Evolutionary conservation across 2,329 filamentous ascomycete genomes (phyloP).

Genomic region (Myriangium duriaei): DNA sequence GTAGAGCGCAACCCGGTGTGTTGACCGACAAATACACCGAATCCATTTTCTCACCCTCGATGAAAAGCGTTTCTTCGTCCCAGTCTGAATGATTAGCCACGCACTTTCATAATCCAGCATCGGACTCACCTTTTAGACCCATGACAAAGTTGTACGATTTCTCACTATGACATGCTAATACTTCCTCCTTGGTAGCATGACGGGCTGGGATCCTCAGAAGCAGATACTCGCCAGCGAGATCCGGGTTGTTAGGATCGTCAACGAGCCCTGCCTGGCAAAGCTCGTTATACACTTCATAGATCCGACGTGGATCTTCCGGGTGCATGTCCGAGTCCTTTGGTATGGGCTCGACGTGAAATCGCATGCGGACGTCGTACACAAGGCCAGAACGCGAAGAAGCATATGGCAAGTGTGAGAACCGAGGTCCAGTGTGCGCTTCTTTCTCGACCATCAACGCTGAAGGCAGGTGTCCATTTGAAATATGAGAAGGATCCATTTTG

Average conservation of each 20-base stretch:
- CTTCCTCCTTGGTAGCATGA: constrained; percentile 65
- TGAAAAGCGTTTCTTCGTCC: constrained; percentile 49
- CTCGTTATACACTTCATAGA: constrained; percentile 84
- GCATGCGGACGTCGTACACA: constrained; percentile 86
- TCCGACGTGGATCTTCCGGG: constrained; percentile 84
- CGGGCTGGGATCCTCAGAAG: constrained; percentile 63
- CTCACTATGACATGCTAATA: constrained; percentile 65
- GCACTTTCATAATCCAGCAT: background rate
- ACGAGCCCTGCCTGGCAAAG: constrained; percentile 73
- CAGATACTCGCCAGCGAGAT: constrained; percentile 39
- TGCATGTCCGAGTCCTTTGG: constrained; percentile 56
- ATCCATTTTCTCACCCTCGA: constrained; percentile 35
- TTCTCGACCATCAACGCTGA: constrained; percentile 1
- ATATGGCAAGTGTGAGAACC: constrained; percentile 26
- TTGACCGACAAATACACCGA: constrained; percentile 32
- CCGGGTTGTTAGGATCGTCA: constrained; percentile 43
- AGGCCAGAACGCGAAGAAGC: constrained; percentile 30
- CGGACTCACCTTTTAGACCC: constrained; percentile 6
- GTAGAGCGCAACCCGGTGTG: constrained; percentile 52
- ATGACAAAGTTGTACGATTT: constrained; percentile 66
- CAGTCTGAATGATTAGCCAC: constrained; percentile 27
- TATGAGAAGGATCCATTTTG: constrained; percentile 2
- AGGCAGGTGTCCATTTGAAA: constrained; percentile 5
- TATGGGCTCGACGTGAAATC: constrained; percentile 69
- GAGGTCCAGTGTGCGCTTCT: constrained; percentile 13